phyloP scores from a whole-genome alignment of 1,284 basidiomycete species.

The Stygiomarasmius scandens region DNA sequence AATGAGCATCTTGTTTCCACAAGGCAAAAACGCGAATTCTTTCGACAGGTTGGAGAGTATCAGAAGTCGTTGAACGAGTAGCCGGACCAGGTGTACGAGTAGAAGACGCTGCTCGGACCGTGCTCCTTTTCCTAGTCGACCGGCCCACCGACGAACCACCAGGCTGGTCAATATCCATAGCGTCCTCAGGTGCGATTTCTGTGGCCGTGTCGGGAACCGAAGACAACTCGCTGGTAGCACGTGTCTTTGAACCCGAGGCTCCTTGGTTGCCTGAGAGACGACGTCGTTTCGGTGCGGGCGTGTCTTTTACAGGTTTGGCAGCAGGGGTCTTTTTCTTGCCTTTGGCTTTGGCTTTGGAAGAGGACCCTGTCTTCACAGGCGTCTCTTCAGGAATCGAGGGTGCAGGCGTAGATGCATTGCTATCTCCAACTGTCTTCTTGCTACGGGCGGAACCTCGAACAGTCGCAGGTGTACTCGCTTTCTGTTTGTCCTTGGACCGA shows the following conservation, averaged over 20 bases:
- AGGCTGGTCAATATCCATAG: no score
- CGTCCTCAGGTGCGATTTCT: constrained; percentile 48
- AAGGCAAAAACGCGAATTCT: constrained; percentile 60
- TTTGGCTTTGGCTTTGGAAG: neutral
- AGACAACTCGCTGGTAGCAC: constrained; percentile 2
- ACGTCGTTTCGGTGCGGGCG: neutral
- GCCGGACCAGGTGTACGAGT: constrained; percentile 1
- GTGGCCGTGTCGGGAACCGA: constrained; percentile 41
- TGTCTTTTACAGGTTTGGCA: no score
- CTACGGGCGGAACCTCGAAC: neutral
- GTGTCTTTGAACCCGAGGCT: no score
- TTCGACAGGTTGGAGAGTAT: constrained; percentile 20
- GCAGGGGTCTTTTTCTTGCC: no score
- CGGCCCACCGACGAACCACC: constrained; percentile 30
- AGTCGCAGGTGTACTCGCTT: constrained; percentile 8
- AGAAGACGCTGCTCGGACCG: constrained; percentile 16
- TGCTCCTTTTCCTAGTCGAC: constrained; percentile 46
- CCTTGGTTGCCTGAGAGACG: neutral
- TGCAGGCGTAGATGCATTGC: constrained; percentile 3
- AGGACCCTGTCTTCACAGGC: neutral
- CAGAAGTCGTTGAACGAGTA: constrained; percentile 20
- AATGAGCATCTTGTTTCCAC: constrained; percentile 62
- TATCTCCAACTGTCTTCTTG: neutral
- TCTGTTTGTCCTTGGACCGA: constrained; percentile 9
- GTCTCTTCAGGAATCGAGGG: constrained; percentile 3